These are phyloP conservation scores for Truncatella angustata DNA, from an alignment of 2,329 filamentous ascomycete genomes.

Conservation along the genomic window DNA sequence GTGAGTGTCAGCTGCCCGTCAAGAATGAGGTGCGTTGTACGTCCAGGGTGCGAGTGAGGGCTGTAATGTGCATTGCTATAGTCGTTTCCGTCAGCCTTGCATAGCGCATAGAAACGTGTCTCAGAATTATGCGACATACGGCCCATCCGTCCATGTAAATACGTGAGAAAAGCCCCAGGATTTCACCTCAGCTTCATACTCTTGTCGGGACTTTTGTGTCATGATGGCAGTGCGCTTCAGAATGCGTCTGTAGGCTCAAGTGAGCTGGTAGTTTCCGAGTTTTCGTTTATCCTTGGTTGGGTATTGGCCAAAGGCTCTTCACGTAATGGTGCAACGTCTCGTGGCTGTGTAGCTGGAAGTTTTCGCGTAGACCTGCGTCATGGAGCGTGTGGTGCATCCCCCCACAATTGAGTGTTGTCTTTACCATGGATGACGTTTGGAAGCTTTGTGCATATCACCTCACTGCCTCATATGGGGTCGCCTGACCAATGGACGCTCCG, in stretches of 20 bases:
- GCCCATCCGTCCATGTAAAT: conserved; percentile 70
- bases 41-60: conserved; percentile 62
- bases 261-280: too few species aligned
- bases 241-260: too few species aligned
- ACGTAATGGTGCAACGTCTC: too few species aligned
- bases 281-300: too few species aligned
- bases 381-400: too few species aligned
- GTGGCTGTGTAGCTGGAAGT: too few species aligned
- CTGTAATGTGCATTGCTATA: conserved; percentile 64
- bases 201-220: conserved; percentile 3
- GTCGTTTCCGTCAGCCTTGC: conserved; percentile 16
- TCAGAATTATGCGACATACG: conserved; percentile 45
- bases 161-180: conserved; percentile 69
- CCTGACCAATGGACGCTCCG: background rate
- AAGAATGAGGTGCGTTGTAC: conserved; percentile 70
- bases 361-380: too few species aligned
- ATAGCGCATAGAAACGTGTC: background rate
- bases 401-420: too few species aligned
- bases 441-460: too few species aligned
- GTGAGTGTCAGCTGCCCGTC: conserved; percentile 63
- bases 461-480: background rate
- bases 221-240: background rate
- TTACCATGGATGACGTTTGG: too few species aligned
- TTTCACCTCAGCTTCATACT: conserved; percentile 59
- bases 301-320: too few species aligned